These are phyloP conservation scores for Sugiyamaella mastotermitis DNA, from an alignment of 805 yeast genomes.

Conservation along the genomic window DNA sequence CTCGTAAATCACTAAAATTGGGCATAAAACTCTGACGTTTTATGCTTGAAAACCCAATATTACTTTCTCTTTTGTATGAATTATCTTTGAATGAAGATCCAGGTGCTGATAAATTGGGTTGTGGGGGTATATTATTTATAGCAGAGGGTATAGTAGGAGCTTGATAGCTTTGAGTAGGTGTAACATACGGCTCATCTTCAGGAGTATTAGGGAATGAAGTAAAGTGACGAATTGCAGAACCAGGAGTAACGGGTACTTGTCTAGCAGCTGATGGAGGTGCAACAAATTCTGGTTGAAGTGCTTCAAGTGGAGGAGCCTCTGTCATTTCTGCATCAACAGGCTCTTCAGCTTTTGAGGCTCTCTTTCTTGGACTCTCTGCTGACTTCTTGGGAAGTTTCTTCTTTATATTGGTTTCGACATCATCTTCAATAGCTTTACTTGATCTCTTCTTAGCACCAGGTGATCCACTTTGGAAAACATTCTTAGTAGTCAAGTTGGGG, in stretches of 20 bases:
- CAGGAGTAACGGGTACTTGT: conserved; percentile 7
- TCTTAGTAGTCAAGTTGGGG: too few relatives aligned
- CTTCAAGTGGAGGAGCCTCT: background rate
- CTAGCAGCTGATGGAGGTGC: background rate
- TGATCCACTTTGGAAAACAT: too few relatives aligned
- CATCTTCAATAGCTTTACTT: conserved; percentile 6
- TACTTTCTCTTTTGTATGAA: conserved; percentile 3
- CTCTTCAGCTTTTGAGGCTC: too few relatives aligned
- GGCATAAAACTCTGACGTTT: conserved; percentile 23
- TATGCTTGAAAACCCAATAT: background rate
- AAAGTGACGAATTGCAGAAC: conserved; percentile 8
- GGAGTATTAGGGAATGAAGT: conserved; percentile 15
- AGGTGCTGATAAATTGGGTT: conserved; percentile 10
- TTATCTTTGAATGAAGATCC: conserved; percentile 3
- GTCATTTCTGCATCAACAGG: too few relatives aligned
- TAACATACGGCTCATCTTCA: conserved; percentile 8
- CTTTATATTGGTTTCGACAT: conserved; percentile 10
- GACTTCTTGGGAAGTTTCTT: too few relatives aligned
- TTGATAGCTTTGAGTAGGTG: conserved; percentile 5
- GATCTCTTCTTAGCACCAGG: conserved; percentile 5
- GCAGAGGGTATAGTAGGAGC: too few relatives aligned
- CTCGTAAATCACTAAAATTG: conserved; percentile 13
- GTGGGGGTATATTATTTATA: too few relatives aligned
- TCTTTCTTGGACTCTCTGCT: too few relatives aligned
- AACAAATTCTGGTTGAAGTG: background rate